Conservation (phyloP, 1,284 basidiomycete species). For the Moniliella sp. region DNA sequence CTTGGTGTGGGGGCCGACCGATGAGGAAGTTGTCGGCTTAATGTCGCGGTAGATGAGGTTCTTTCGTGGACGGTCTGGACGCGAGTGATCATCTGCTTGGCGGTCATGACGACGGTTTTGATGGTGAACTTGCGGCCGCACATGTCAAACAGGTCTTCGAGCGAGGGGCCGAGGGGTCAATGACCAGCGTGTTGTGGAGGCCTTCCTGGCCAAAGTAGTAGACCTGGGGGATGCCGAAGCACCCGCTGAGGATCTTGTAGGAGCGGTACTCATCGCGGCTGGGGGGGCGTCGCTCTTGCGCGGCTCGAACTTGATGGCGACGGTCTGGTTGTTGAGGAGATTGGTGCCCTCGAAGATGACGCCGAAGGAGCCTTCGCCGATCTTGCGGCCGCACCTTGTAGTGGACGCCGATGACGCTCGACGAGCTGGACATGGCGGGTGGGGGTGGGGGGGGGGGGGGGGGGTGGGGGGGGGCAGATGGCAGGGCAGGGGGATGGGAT, state of each 20-base stretch:
- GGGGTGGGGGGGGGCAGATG: no score
- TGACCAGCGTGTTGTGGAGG: slow-evolving; percentile 87
- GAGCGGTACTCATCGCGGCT: slow-evolving; percentile 84
- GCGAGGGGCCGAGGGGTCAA: slow-evolving; percentile 70
- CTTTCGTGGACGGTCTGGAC: slow-evolving; percentile 91
- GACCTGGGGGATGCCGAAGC: slow-evolving; percentile 75
- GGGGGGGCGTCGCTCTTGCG: slow-evolving; percentile 89
- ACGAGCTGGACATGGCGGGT: slow-evolving; percentile 10
- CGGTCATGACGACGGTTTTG: slow-evolving; percentile 91
- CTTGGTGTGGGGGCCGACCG: slow-evolving; percentile 72
- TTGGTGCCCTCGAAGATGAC: slow-evolving; percentile 53
- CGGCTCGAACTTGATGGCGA: slow-evolving; percentile 41
- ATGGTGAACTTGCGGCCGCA: slow-evolving; percentile 78
- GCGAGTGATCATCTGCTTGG: slow-evolving; percentile 60
- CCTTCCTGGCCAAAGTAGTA: slow-evolving; percentile 95
- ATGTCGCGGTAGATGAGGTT: slow-evolving; percentile 92
- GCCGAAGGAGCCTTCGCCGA: slow-evolving; percentile 52
- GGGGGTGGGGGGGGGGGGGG: not conserved
- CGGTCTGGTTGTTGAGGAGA: slow-evolving; percentile 1
- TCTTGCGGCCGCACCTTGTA: slow-evolving; percentile 64
- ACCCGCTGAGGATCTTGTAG: slow-evolving; percentile 80
- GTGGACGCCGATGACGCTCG: slow-evolving; percentile 41
- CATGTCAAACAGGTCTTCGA: slow-evolving; percentile 90
- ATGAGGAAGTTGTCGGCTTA: slow-evolving; percentile 88
- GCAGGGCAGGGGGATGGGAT: no score